Percentiles rank a stretch among this genome's conserved stretches.
These are phyloP conservation scores for Euphorbia pulcherrima DNA, from an alignment of 345 rosid genomes.

Conservation along the genomic window DNA sequence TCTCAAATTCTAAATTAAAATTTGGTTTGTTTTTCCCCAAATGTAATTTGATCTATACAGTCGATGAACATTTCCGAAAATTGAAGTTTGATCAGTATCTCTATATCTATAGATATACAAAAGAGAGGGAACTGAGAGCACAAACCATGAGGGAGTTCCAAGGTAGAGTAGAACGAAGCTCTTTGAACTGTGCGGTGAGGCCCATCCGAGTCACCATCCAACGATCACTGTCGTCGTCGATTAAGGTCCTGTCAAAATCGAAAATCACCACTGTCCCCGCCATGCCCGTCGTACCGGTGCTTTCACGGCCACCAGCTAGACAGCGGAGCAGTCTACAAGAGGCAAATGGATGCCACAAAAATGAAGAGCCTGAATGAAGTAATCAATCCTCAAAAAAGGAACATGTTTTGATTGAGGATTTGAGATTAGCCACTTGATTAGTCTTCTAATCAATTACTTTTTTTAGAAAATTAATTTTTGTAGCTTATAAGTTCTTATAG, in stretches of 20 bases:
- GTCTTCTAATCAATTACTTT: too few species aligned
- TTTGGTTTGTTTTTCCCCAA: not conserved
- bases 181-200: slow-evolving; percentile 56
- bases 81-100: too few species aligned
- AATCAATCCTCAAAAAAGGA: too few species aligned
- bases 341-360: not conserved
- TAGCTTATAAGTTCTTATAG: too few species aligned
- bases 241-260: slow-evolving; percentile 85
- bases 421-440: too few species aligned
- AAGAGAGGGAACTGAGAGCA: not conserved
- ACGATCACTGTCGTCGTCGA: slow-evolving; percentile 72
- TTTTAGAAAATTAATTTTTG: too few species aligned
- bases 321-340: not conserved
- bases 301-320: slow-evolving; percentile 13
- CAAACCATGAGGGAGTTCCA: slow-evolving; percentile 86
- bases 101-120: too few species aligned
- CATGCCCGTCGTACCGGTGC: slow-evolving; percentile 26
- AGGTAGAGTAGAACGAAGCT: slow-evolving; percentile 57
- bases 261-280: slow-evolving; percentile 50
- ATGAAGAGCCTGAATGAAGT: too few species aligned
- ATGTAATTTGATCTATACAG: not conserved
- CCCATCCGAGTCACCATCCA: slow-evolving; percentile 86
- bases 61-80: too few species aligned
- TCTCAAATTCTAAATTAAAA: not conserved
- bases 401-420: too few species aligned